Evolutionary conservation across 75 land plant species (phyloP).

Genomic region (Sequoia sempervirens): DNA sequence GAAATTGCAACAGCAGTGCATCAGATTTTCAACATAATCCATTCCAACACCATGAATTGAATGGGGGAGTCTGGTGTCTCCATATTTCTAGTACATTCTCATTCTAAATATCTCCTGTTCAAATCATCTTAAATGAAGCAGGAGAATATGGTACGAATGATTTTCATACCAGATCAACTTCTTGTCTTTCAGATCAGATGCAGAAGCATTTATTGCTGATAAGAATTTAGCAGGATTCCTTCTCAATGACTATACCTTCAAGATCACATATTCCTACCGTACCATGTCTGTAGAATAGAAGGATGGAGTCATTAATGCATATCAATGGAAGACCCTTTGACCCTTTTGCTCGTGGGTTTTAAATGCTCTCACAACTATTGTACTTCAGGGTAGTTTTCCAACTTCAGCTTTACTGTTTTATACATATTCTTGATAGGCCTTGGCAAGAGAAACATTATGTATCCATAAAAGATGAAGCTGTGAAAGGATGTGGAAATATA

Average conservation of each 20-base stretch:
- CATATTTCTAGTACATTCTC: neutral
- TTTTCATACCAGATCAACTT: neutral
- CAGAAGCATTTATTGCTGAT: neutral
- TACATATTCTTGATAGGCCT: neutral
- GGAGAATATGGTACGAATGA: neutral
- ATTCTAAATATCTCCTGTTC: neutral
- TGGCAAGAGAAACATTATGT: neutral
- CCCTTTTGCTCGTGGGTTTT: neutral
- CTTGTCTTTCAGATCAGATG: neutral
- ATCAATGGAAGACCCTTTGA: neutral
- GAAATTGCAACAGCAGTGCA: conserved; percentile 52
- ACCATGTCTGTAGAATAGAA: neutral
- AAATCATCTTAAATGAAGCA: neutral
- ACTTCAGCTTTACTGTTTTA: neutral
- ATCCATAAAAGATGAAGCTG: neutral
- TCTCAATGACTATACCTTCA: neutral
- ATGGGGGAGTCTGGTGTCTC: neutral
- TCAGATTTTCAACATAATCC: conserved; percentile 28
- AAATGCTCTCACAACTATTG: neutral
- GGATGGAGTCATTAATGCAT: neutral
- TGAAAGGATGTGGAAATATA: neutral
- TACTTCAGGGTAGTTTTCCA: neutral
- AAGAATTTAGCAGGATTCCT: neutral
- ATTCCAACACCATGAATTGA: conserved; percentile 8
- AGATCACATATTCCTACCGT: neutral